These are phyloP conservation scores for Mallotus nudiflorus DNA, from an alignment of 345 rosid species.

Conservation along the genomic window DNA sequence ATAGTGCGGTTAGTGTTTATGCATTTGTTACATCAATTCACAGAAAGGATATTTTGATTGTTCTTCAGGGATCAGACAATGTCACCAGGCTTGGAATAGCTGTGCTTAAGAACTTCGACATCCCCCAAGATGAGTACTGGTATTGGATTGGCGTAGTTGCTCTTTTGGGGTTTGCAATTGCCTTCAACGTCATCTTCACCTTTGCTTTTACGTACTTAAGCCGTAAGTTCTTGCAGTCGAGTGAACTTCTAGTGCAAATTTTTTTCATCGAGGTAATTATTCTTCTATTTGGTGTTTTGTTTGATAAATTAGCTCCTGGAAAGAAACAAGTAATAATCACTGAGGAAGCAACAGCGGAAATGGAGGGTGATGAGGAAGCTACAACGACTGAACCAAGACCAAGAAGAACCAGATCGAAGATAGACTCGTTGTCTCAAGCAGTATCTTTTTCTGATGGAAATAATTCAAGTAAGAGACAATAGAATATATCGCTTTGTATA, in stretches of 20 bases:
- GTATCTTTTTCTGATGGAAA: conserved; percentile 43
- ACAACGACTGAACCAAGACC: conserved; percentile 31
- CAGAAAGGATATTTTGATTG: conserved; percentile 1
- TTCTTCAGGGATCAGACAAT: conserved; percentile 54
- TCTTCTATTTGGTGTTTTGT: not conserved
- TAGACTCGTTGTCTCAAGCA: no score
- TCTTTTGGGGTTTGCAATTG: conserved; percentile 54
- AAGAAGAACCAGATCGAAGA: no score
- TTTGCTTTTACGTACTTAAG: conserved; percentile 60
- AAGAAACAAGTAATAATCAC: conserved; percentile 59
- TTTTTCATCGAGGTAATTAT: conserved; percentile 8
- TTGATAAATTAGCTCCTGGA: conserved; percentile 48
- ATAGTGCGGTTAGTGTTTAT: not conserved
- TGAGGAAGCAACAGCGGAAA: conserved; percentile 47
- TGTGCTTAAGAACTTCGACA: conserved; percentile 55
- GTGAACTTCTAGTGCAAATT: not conserved
- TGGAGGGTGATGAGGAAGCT: conserved; percentile 23
- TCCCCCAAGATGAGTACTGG: no score
- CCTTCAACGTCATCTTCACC: conserved; percentile 75
- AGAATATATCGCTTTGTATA: no score
- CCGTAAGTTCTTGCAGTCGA: no score
- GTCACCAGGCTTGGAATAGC: conserved; percentile 54
- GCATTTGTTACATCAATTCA: not conserved
- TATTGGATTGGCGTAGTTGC: conserved; percentile 75
- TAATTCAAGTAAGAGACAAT: conserved; percentile 39